phyloP scores from a whole-genome alignment of 495 filamentous ascomycete genomes.

The Articulospora tetracladia region DNA sequence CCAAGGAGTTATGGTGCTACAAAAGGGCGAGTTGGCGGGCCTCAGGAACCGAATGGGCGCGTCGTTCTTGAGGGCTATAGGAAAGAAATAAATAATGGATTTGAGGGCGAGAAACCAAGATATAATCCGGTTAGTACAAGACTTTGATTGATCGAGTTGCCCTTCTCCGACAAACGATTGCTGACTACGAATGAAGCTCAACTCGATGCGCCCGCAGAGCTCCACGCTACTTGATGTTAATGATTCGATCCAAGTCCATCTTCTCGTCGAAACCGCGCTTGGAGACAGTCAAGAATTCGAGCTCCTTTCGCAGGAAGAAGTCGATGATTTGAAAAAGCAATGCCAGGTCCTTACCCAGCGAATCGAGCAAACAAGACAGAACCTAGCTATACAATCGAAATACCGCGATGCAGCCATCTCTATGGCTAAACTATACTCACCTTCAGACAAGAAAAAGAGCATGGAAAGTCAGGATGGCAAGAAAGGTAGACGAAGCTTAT shows the following conservation, averaged over 20 bases:
- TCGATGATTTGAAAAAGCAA: constrained; percentile 88
- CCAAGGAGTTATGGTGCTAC: constrained; percentile 3
- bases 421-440: constrained; percentile 70
- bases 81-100: constrained; percentile 38
- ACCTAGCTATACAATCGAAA: constrained; percentile 87
- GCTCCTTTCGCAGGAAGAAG: constrained; percentile 83
- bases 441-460: constrained; percentile 35
- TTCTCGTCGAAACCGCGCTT: constrained; percentile 90
- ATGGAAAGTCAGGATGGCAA: constrained; percentile 23
- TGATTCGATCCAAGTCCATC: constrained; percentile 65
- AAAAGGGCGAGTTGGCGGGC: background rate
- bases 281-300: constrained; percentile 80
- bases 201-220: constrained; percentile 22
- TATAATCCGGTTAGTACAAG: constrained; percentile 43
- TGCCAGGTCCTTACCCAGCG: constrained; percentile 61
- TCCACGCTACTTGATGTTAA: constrained; percentile 44
- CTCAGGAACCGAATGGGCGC: constrained; percentile 8
- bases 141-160: background rate
- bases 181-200: constrained; percentile 14
- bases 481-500: constrained; percentile 46
- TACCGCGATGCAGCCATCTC: constrained; percentile 89
- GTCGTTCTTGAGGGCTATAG: constrained; percentile 43
- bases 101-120: constrained; percentile 38
- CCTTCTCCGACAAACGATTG: background rate
- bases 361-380: constrained; percentile 75